Conservation (phyloP, 2,329 filamentous ascomycete species). For the Curvularia sp. region DNA sequence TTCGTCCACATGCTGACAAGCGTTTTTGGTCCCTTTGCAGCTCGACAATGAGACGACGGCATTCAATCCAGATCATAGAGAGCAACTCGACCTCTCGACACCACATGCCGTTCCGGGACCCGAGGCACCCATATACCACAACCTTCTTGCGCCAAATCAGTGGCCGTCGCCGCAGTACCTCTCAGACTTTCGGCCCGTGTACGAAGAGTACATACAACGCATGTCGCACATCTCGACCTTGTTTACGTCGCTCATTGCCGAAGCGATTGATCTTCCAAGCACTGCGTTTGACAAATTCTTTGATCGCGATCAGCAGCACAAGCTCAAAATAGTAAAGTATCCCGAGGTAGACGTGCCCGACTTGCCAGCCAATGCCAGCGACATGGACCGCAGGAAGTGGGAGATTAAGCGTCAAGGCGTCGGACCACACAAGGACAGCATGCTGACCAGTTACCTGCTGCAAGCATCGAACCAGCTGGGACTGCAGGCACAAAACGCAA, state of each 20-base stretch:
- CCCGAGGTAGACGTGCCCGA: conserved; percentile 64
- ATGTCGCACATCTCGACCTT: conserved; percentile 76
- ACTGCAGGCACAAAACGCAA: conserved; percentile 82
- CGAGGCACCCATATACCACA: conserved; percentile 72
- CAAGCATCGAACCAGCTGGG: conserved; percentile 79
- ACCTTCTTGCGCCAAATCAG: conserved; percentile 78
- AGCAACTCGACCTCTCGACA: conserved; percentile 87
- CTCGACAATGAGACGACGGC: conserved; percentile 71
- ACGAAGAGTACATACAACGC: conserved; percentile 75
- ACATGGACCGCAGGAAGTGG: conserved; percentile 51
- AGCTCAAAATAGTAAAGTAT: conserved; percentile 89
- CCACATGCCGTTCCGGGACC: conserved; percentile 71
- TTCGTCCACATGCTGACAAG: conserved; percentile 26
- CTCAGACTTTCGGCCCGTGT: conserved; percentile 72
- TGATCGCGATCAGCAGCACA: conserved; percentile 75
- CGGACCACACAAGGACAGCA: conserved; percentile 84
- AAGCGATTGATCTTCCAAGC: conserved; percentile 75
- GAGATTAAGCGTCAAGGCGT: conserved; percentile 68
- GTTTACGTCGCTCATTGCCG: conserved; percentile 82
- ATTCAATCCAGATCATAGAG: conserved; percentile 76
- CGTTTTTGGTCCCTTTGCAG: conserved; percentile 32
- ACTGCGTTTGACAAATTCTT: conserved; percentile 81
- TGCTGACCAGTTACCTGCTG: conserved; percentile 81
- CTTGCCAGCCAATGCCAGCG: conserved; percentile 35
- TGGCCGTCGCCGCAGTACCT: conserved; percentile 73